Conservation (phyloP, 179 eudicot genomes). For the Amaranthus tricolor region DNA sequence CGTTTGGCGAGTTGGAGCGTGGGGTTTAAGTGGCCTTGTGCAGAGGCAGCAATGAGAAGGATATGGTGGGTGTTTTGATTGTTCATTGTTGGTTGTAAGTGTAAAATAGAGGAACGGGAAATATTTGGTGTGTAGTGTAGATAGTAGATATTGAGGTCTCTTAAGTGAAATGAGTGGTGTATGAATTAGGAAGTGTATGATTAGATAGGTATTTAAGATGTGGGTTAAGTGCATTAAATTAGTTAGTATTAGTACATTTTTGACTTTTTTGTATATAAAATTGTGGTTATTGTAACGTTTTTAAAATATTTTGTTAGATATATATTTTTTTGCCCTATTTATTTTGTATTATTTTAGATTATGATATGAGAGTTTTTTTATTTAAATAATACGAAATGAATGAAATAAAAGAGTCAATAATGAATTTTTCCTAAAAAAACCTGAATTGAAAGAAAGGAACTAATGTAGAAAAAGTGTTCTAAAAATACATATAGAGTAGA, state of each 20-base stretch:
- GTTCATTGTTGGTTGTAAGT: neutral
- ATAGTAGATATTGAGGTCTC: neutral
- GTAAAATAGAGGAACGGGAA: neutral
- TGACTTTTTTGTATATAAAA: neutral
- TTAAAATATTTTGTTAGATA: too few relatives aligned
- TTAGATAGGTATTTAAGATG: neutral
- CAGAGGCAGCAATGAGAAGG: constrained; percentile 23
- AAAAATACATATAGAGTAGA: too few relatives aligned
- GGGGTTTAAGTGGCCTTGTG: constrained; percentile 32
- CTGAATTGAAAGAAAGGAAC: too few relatives aligned
- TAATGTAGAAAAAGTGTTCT: too few relatives aligned
- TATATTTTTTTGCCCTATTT: too few relatives aligned
- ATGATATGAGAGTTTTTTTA: too few relatives aligned
- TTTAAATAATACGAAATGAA: too few relatives aligned
- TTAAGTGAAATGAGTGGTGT: neutral
- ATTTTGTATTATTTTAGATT: too few relatives aligned
- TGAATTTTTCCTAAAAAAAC: too few relatives aligned
- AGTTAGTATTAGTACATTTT: neutral
- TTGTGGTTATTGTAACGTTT: too few relatives aligned
- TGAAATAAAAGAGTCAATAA: too few relatives aligned
- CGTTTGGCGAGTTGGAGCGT: constrained; percentile 26
- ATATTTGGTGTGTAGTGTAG: neutral
- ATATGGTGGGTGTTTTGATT: constrained; percentile 12
- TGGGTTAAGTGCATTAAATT: neutral
- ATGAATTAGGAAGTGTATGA: neutral